These are phyloP conservation scores for Protomyces lactucae-debilis DNA, from an alignment of 1,139 yeast genomes.

Conservation along the genomic window DNA sequence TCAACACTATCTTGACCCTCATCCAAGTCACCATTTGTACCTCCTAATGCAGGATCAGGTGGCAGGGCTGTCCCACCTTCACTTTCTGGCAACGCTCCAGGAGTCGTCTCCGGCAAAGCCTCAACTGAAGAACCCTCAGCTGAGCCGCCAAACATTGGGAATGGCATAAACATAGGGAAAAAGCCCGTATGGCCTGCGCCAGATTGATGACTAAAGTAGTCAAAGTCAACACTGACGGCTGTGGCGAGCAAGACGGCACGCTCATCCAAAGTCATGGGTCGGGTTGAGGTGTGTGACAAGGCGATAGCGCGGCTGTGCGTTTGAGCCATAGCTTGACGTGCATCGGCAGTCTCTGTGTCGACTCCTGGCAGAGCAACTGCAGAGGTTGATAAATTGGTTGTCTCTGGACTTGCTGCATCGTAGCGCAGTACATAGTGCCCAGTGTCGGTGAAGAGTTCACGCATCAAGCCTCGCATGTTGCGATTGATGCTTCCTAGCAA, in stretches of 20 bases:
- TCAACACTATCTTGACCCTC: not conserved
- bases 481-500: conserved; percentile 77
- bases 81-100: not conserved
- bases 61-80: not conserved
- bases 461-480: conserved; percentile 90
- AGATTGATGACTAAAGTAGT: conserved; percentile 86
- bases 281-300: conserved; percentile 6
- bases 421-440: conserved; percentile 83
- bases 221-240: conserved; percentile 89
- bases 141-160: not conserved
- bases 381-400: conserved; percentile 11
- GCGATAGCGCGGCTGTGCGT: conserved; percentile 30
- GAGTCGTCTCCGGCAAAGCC: not conserved
- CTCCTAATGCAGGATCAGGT: not conserved
- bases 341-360: conserved; percentile 1
- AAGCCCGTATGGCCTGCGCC: conserved; percentile 36
- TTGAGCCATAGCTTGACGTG: conserved; percentile 42
- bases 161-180: conserved; percentile 2
- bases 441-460: conserved; percentile 89
- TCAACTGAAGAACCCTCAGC: not conserved
- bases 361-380: not conserved
- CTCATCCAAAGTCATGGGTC: conserved; percentile 60
- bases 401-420: conserved; percentile 52
- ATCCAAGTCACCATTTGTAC: not conserved
- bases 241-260: conserved; percentile 80